Conservation (phyloP, 345 rosid species). For the Passiflora organensis region DNA sequence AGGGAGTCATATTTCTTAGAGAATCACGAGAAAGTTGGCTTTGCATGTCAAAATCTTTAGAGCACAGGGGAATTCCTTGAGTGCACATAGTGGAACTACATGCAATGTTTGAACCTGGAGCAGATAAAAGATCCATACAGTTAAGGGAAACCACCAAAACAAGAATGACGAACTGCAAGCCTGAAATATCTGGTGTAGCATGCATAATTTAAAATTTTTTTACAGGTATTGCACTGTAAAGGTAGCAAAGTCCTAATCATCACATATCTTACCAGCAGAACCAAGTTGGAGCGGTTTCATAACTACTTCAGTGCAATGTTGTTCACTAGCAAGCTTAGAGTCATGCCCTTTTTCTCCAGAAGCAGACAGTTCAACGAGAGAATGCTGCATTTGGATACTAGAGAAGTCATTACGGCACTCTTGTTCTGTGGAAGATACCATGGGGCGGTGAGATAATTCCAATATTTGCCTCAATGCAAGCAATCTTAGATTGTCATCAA, state of each 20-base stretch:
- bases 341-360: constrained; percentile 19
- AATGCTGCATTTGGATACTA: constrained; percentile 15
- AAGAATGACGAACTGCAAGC: constrained; percentile 4
- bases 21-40: constrained; percentile 22
- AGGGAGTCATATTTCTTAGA: constrained; percentile 18
- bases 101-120: constrained; percentile 26
- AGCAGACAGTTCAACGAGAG: constrained; percentile 22
- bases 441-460: constrained; percentile 36
- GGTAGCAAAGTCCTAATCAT: constrained; percentile 11
- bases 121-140: neutral
- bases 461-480: constrained; percentile 38
- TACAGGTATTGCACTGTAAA: constrained; percentile 21
- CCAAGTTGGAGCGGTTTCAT: constrained; percentile 7
- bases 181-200: neutral
- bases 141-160: neutral
- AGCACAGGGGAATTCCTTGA: constrained; percentile 16
- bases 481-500: constrained; percentile 40
- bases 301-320: constrained; percentile 18
- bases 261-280: constrained; percentile 17
- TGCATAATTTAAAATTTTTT: neutral
- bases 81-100: constrained; percentile 20
- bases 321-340: constrained; percentile 13
- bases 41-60: constrained; percentile 20
- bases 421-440: constrained; percentile 21
- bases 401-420: constrained; percentile 20